Evolutionary conservation across 805 yeast species (phyloP), one percentile per base, ranked within the genome.

Genomic region (Jamesozyma jinghongensis): DNA sequence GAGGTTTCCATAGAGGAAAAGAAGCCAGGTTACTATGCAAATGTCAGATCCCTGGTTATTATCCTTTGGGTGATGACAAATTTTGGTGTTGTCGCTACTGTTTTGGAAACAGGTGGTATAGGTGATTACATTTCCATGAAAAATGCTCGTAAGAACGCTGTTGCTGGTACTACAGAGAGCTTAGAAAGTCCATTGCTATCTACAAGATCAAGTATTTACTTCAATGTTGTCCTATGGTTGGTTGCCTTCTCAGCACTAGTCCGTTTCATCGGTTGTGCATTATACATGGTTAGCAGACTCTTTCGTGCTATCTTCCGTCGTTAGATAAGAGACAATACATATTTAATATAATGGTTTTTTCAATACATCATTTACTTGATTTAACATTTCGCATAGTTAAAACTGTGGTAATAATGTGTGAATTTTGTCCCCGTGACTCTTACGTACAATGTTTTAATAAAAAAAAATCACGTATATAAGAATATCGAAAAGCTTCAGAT

Each of bases 161-260:
- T 36, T 8, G 33, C n/a, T 22, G 37, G 47, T 3, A 37, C 56
- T 5, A 46, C 52, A 1, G 47, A 38, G 16, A 33, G 44, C 4
- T 43, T 41, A 5, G 37, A 46, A 22, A 43, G 44, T n/a, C 52
- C 61, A 5, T 48, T 61, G 12, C 47, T 60, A 29, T 51, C 61
- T 3, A 40, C 42, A n/a, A 71, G 81, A 60, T 70, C 85, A 1
- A 71, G 76, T 31, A 65, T 79, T 5, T 90, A 86, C 58, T 72
- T 90, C 60, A 75, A 92, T 4, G 85, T 90, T 25, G 81, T 90
- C 35, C 68, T 90, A 49, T 90, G 97, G 96, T 66, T 88, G 29
- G 97, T 90, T 33, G 96, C 96, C 3, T 84, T 80, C 20, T 74
- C 86, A 70, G 96, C 97, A 0, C 71, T 80, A 5, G 80, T 85